Evolutionary conservation across 2,329 filamentous ascomycete genomes (phyloP), one percentile per base, ranked within the genome.

Genomic region (Verticillium zaregamsianum): DNA sequence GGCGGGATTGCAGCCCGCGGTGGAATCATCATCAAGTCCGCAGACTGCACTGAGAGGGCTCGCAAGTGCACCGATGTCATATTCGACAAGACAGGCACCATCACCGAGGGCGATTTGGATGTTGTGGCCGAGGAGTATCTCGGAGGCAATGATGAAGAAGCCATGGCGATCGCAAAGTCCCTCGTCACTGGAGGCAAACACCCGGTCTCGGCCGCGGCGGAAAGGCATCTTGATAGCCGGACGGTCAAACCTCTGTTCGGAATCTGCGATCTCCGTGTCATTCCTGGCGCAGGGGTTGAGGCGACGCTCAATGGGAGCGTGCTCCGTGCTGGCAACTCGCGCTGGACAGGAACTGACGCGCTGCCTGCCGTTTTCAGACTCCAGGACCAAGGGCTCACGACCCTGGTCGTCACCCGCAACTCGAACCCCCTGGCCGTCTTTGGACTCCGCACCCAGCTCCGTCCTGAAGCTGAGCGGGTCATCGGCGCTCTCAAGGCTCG

Each of bases 61-160:
- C 75, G 77, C 49, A 84, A 83, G 59, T 74, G 79, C 3, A 82
- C 81, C 0, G 80, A 86, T 65, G 76, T 87, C 3, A 77, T 89
- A 1, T 86, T 90, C 63, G 85, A 89, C 75, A 90, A 89, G 73
- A 89, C 86, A 0, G 86, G 87, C 1, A 89, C 85, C 0, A 72
- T 89, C 25, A 88, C 86, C 0, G 73, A 76, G 31, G 83, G 80
- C 0, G 73, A 77, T 15, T 68, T 75, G 11, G 67, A 69, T 20
- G 71, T 74, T 28, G 52, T 68, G 15, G 64, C 66, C 17, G 62
- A 68, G 20, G 61, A 71, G 15, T 65, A 63, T 8, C 59, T 70
- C 35, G 62, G 60, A n/a, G 28, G 61, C 5, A 62, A 68, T 58
- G 59, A 66, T 17, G 64, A 68, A n/a, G 62, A 68, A 37, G 68